A percentile compares a stretch with the other conserved stretches of the same genome.
Conservation (phyloP, 225 moss, liverwort and hornwort genomes). For the Polytrichum formosum region DNA sequence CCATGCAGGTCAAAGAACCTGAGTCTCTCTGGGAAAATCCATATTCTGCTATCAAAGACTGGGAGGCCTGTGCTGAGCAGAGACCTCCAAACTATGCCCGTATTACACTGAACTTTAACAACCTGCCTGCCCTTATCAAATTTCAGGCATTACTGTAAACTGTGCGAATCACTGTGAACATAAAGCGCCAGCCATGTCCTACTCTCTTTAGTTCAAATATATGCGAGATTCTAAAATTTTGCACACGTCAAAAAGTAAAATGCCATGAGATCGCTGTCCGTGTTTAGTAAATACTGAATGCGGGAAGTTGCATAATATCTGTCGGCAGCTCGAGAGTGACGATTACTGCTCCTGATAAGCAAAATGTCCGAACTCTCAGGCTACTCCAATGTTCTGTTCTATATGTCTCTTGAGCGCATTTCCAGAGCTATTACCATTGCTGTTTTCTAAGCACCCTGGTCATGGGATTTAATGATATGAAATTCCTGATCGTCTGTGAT, state of each 20-base stretch:
- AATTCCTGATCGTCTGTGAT: neutral
- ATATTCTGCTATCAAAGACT: conserved; percentile 34
- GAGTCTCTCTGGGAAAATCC: conserved; percentile 70
- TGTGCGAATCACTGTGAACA: neutral
- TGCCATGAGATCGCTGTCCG: too few species aligned
- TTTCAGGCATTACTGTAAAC: neutral
- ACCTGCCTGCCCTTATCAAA: neutral
- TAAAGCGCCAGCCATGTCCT: too few species aligned
- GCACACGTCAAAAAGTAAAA: too few species aligned
- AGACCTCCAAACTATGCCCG: conserved; percentile 21
- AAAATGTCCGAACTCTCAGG: neutral
- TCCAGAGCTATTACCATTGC: neutral
- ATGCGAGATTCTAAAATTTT: neutral
- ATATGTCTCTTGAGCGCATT: neutral
- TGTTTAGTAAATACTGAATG: too few species aligned
- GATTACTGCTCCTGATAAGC: neutral
- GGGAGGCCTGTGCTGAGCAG: conserved; percentile 51
- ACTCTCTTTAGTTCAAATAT: neutral
- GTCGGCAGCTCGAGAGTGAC: neutral
- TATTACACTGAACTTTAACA: conserved; percentile 1
- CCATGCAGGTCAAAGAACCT: conserved; percentile 26
- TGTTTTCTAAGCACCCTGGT: neutral
- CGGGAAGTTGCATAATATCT: neutral
- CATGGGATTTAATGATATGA: neutral
- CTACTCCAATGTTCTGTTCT: neutral